Evolutionary conservation across 208 protist species (phyloP), one percentile per base, ranked within the genome.

Genomic region (Leishmania turanica): DNA sequence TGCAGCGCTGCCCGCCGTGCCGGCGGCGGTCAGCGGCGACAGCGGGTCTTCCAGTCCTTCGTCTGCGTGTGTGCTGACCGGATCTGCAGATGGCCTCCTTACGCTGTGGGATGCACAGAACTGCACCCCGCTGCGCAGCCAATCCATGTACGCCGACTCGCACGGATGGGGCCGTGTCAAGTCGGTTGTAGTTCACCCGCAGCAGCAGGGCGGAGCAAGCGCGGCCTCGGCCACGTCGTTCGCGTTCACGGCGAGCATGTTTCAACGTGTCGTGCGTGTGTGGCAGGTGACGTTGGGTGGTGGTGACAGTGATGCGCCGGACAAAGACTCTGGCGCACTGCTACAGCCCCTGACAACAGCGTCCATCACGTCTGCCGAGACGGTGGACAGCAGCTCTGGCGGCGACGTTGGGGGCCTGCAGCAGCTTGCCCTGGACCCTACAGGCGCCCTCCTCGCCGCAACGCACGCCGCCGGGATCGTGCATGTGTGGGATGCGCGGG

Each of bases 41-140:
- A 53, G 27, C 27, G 27, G 11, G 45, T 31, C 45, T 1, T 73
- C 69, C 7, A 37, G n/a, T 8, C 21, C 27, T 73, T 73, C 27
- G 17, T 53, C 45, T 51, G 69, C 79, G 45, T 77, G 72, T 15
- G 83, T 92, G 51, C 70, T 93, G 71, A 96, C 92, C 1, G 95
- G 95, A 2, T 81, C 92, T 3, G 92, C 90, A 7, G 93, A 96
- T 45, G 95, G 95, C 2, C 60, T 97, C n/a, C 69, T 96, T n/a
- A 94, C 93, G 21, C 42, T 96, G 47, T 97, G 95, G 93, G 88
- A 96, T 60, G 87, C 85, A 45, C 64, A 81, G 49, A 75, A 65
- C 19, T 94, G 91, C 85, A 65, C 53, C 1, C 86, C 94, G 31
- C 78, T 92, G 27, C 66, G 65, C 54, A 94, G 89, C 60, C 77